Conservation (phyloP, 768 basidiomycete genomes). For the Russula compacta region DNA sequence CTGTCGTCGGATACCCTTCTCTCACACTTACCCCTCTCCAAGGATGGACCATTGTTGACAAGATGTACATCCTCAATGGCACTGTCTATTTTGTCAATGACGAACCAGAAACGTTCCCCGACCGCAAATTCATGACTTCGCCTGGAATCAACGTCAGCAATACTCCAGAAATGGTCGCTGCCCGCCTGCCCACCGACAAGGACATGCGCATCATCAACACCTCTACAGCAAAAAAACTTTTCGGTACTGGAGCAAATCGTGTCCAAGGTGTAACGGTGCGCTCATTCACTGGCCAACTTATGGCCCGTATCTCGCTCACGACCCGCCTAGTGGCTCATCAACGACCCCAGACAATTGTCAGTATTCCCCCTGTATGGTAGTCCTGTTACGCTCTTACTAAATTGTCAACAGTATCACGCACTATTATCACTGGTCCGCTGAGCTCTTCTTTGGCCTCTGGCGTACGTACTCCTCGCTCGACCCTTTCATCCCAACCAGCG, state of each 20-base stretch:
- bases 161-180: constrained; percentile 42
- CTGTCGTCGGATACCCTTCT: not conserved
- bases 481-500: constrained; percentile 50
- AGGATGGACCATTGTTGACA: constrained; percentile 92
- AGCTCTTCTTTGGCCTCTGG: constrained; percentile 90
- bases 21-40: not conserved
- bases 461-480: constrained; percentile 79
- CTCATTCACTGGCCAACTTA: constrained; percentile 16
- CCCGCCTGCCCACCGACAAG: constrained; percentile 64
- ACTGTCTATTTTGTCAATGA: constrained; percentile 77
- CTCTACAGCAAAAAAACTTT: constrained; percentile 53
- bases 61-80: constrained; percentile 72
- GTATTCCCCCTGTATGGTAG: constrained; percentile 22
- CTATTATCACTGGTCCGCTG: constrained; percentile 92
- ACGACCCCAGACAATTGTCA: constrained; percentile 82
- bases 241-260: constrained; percentile 62
- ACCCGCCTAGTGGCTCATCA: constrained; percentile 54
- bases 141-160: constrained; percentile 53
- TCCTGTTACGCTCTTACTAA: not conserved
- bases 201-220: constrained; percentile 72
- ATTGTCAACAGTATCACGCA: constrained; percentile 60
- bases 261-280: constrained; percentile 71
- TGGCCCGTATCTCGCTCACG: not conserved
- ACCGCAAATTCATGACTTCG: constrained; percentile 60
- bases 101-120: constrained; percentile 55